Base-by-base conservation (phyloP, 495 filamentous ascomycete species). In the Bryoglossum gracile region DNA sequence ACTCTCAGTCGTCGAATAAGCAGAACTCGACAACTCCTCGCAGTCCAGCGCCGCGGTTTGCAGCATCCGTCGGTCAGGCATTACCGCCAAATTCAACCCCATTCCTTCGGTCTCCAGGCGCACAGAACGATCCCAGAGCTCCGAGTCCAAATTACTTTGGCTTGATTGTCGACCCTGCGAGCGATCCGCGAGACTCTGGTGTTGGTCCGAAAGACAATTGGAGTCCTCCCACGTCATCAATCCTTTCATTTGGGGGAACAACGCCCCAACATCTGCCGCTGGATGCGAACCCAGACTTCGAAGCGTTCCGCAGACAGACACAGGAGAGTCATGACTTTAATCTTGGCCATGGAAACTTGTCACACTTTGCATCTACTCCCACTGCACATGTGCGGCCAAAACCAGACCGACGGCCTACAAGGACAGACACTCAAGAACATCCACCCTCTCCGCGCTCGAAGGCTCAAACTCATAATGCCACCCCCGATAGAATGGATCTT, bases 71-170 rank as follows among this genome's bases (percentile, higher is more conserved):
- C 6, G 59, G 54, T 21, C 56, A 56, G 34, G 9, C 55, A 10
- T 28, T 61, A 18, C 52, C 58, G 14, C 57, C 53, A 9, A 37
- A 23, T 33, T 19, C 51, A 3, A 40, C 52, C 54, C 57, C 58
- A 54, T 58, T 55, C 69, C 68, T 68, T 67, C 57, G 63, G 68
- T 66, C 65, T 65, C 62, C 68, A 71, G 62, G 55, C 59, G 48
- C 61, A 66, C 51, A 55, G 5, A 53, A 54, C 24, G 69, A 72
- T 33, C 64, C 59, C 36, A 65, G 69, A 24, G 64, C 73, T 4
- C 62, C 82, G 16, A 87, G 84, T 59, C 83, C 87, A 16, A 87
- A 83, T 60, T 95, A 95, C 64, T 95, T 95, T 55, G 83, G 82
- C 37, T 72, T 92, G 39, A 67, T 72, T 23, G 66, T 85, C 43